Evolutionary conservation across 192 early-diverging fungal species (phyloP), one percentile per base, ranked within the genome.

Genomic region (Anaeromyces robustus): DNA sequence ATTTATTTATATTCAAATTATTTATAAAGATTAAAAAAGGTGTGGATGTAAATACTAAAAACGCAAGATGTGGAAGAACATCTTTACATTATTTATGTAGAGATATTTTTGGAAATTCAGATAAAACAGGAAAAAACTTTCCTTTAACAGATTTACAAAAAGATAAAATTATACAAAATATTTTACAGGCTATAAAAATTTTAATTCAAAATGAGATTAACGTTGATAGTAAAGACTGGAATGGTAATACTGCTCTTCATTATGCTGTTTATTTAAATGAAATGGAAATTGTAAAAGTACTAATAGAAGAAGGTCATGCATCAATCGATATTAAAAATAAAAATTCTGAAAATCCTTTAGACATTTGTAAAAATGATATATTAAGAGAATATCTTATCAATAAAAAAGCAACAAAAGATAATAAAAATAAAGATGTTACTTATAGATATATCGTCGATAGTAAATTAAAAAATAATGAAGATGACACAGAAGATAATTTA

Each of bases 61-160:
- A 86, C 18, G n/a, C 32, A 17, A 52, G 77, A 78, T 79, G 79
- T 78, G 85, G 85, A 13, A 86, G 86, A 52, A 86, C 85, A 18
- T 28, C 79, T 26, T 78, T 86, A 77, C 83, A 85, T 77, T 85
- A 86, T 41, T 77, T 80, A n/a, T 32, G 31, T 11, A 37, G 26
- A 79, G 78, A 80, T 77, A 79, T 79, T 32, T 79, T n/a, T 32
- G 31, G 31, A 28, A 80, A 32, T 77, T 79, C 31, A 4, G 31
- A 32, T n/a, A 32, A 77, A 77, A 9, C 39, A n/a, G 26, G 18
- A 32, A 79, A 79, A 79, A 4, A 11, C 11, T 78, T 22, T 78
- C 2, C 41, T n/a, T 77, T 32, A 80, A 79, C 18, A 78, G 18
- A 80, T n/a, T 11, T 5, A 28, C 31, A 37, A 80, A 37, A 77